Base-by-base conservation (phyloP, 805 yeast genomes). In the Candida golubevii region DNA sequence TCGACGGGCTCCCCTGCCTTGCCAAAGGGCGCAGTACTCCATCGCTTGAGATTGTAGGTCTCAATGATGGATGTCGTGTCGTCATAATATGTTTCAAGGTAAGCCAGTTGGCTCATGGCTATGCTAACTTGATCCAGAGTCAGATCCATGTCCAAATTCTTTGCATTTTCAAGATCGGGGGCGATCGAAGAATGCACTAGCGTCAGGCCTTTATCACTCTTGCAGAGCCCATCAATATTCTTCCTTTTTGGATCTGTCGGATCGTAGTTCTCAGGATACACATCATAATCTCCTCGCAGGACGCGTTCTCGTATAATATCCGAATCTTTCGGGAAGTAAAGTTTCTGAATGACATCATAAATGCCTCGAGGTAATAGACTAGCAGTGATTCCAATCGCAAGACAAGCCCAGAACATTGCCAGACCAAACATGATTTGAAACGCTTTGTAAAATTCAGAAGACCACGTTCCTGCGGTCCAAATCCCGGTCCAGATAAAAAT, bases 401-500 rank as follows among this genome's bases (percentile, higher is more conserved):
- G 64, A 52, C 83, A 77, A 6, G 81, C 82, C 95, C 95, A 85
- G 57, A 75, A 82, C 5, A 79, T 55, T 2, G 79, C 71, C 10
- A 78, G 61, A 1, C 86, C 87, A 59, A 80, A 83, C 39, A 82
- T 58, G 15, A 44, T 35, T 53, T 78, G 80, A 5, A 80, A 75
- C 27, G 83, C 77, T 55, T 80, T 79, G 62, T 80, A 85, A 53
- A 79, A 83, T 55, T 83, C 89, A 9, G 45, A 59, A 10, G 72
- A 74, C 45, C 84, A 38, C 58, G 60, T 40, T 0, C 78, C 59
- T 4, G 85, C 69, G 11, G 88, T 75, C 91, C 91, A 86, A 38
- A 84, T 71, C 50, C 91, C 91, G 1, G 90, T 80, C 95, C 95
- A 86, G 28, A 75, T 82, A 59, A 77, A 82, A 30, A 85, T 69